phyloP scores from a whole-genome alignment of 305 asterid genomes.

The Solanum hybrid region DNA sequence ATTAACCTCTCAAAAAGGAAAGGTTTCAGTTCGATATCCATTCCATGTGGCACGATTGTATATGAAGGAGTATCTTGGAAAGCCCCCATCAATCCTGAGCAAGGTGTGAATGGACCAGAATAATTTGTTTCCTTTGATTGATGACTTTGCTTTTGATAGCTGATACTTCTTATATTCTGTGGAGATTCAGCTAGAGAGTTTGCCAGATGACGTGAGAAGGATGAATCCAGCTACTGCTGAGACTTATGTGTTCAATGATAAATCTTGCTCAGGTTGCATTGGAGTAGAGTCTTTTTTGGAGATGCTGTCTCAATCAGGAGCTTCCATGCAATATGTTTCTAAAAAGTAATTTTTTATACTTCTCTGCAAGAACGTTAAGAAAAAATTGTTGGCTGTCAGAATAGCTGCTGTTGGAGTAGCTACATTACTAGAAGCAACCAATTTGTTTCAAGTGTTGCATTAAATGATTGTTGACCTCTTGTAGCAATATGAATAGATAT shows the following conservation, averaged over 20 bases:
- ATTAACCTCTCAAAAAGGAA: conserved; percentile 39
- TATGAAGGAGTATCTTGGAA: conserved; percentile 57
- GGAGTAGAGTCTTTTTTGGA: conserved; percentile 52
- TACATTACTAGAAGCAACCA: not conserved
- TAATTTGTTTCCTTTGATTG: not conserved
- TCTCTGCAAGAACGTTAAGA: not conserved
- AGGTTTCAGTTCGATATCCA: conserved; percentile 60
- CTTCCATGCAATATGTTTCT: conserved; percentile 53
- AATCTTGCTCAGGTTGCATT: conserved; percentile 27
- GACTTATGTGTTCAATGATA: conserved; percentile 41
- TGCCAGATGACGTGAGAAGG: conserved; percentile 49
- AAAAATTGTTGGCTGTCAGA: not conserved
- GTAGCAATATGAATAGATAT: not conserved
- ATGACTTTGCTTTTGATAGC: conserved; percentile 14
- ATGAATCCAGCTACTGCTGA: conserved; percentile 67
- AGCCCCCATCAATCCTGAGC: conserved; percentile 39
- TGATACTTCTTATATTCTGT: conserved; percentile 18
- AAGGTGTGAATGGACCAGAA: conserved; percentile 33
- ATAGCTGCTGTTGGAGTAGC: not conserved
- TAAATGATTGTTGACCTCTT: not conserved
- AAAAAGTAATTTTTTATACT: conserved; percentile 44
- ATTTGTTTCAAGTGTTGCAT: not conserved
- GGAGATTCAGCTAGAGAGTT: conserved; percentile 44
- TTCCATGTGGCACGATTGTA: conserved; percentile 41
- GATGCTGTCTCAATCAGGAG: conserved; percentile 64